Evolutionary conservation across 2,329 filamentous ascomycete species (phyloP), one percentile per base, ranked within the genome.

Genomic region (Pestalotiopsis sp.): DNA sequence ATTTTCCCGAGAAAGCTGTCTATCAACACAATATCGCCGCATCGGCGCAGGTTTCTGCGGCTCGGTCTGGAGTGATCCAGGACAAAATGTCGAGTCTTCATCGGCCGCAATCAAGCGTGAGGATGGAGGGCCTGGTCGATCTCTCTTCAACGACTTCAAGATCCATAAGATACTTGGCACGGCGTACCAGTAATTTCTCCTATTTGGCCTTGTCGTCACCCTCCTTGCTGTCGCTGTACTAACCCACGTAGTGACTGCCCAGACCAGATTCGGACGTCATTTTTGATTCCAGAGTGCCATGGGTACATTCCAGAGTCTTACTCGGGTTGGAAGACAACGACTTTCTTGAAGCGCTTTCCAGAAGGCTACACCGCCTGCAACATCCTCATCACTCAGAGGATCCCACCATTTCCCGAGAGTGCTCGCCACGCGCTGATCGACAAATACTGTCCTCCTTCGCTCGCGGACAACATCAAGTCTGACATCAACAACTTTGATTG

Each of bases 401-500:
- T 78, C n/a, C 70, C 70, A 1, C 71, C 77, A 0, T 41, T 78
- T 9, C 63, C 70, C 0, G 62, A 66, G 2, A 6, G 39, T 0
- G 69, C 69, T 2, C 73, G 75, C 0, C 63, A 69, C 17, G 31
- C 73, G 0, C 64, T 80, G 12, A 66, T 73, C 14, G 38, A 70
- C 0, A 71, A 66, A 3, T 78, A 75, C 31, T 70, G 71, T 7
- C 36, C 27, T 25, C 27, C 27, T 20, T 20, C 27, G 4, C 59
- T 62, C 59, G n/a, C 23, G 9, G 14, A 62, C 4, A n/a, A 23
- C 27, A 62, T 62, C n/a, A 62, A 23, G 5, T 57, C 49, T 1
- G 79, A 80, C 49, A 66, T 70, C 1, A 75, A 73, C 4, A 81
- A 85, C 63, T 70, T 80, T n/a, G 82, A 85, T 68, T 89, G 85